phyloP scores from a whole-genome alignment of 1,284 basidiomycete genomes.

The Moniliophthora roreri region DNA sequence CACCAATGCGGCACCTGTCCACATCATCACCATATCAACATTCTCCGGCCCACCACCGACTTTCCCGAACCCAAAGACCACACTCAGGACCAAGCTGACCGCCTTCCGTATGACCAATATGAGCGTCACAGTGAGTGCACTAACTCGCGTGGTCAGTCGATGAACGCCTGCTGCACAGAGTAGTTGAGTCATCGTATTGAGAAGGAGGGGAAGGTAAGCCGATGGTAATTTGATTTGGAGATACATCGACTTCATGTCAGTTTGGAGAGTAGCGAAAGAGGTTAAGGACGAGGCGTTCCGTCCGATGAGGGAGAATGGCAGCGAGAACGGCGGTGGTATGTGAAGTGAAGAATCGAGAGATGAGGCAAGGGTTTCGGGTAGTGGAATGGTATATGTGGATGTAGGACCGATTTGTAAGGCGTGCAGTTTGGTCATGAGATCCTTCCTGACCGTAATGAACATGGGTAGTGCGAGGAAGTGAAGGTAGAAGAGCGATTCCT shows the following conservation, averaged over 20 bases:
- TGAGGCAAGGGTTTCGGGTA: conserved; percentile 18
- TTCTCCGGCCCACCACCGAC: conserved; percentile 28
- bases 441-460: conserved; percentile 59
- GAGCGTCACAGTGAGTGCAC: conserved; percentile 83
- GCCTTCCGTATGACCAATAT: conserved; percentile 91
- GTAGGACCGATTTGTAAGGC: conserved; percentile 43
- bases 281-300: conserved; percentile 2
- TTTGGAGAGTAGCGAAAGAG: conserved; percentile 13
- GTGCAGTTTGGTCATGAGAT: conserved; percentile 50
- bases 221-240: conserved; percentile 49
- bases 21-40: conserved; percentile 48
- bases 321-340: conserved; percentile 37
- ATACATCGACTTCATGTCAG: conserved; percentile 14
- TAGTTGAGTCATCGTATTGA: conserved; percentile 86
- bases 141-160: conserved; percentile 77
- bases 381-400: conserved; percentile 25
- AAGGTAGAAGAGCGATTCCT: conserved; percentile 90
- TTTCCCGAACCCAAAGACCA: conserved; percentile 27
- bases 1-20: conserved; percentile 68
- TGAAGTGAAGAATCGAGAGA: conserved; percentile 19
- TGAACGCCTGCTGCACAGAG: conserved; percentile 92
- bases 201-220: conserved; percentile 63
- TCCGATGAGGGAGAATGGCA: conserved; percentile 23
- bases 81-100: conserved; percentile 77
- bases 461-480: conserved; percentile 75